phyloP scores from a whole-genome alignment of 176 grass and related monocot genomes.

The Raddia guianensis region DNA sequence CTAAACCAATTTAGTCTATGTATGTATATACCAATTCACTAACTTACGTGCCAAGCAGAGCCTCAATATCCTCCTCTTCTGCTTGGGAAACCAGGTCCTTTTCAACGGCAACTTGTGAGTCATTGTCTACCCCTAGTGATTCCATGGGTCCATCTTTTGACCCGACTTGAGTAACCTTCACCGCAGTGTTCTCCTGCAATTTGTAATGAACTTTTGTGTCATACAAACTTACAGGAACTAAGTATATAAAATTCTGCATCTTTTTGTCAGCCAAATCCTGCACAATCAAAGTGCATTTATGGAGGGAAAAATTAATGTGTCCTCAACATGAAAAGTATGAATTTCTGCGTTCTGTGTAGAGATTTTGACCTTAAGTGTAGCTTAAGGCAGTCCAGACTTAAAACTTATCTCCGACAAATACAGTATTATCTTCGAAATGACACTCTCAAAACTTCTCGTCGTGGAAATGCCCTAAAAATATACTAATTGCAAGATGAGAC shows the following conservation, averaged over 20 bases:
- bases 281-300: not conserved
- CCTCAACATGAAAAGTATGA: not conserved
- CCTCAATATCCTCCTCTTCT: conserved; percentile 90
- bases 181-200: conserved; percentile 69
- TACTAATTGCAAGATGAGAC: not conserved
- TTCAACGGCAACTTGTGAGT: conserved; percentile 63
- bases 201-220: not conserved
- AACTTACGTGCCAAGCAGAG: conserved; percentile 82
- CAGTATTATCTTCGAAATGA: not conserved
- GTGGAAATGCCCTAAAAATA: not conserved
- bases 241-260: not conserved
- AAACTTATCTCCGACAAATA: not conserved
- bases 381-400: not conserved
- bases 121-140: conserved; percentile 48
- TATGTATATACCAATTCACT: not conserved
- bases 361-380: not conserved
- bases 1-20: not conserved
- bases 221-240: not conserved
- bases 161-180: conserved; percentile 51
- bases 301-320: not conserved
- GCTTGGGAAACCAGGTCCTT: conserved; percentile 81
- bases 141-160: conserved; percentile 54
- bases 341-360: not conserved
- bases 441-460: not conserved
- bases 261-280: not conserved